Evolutionary conservation across 306 rosid species (phyloP).

Genomic region (Castanospermum australe): DNA sequence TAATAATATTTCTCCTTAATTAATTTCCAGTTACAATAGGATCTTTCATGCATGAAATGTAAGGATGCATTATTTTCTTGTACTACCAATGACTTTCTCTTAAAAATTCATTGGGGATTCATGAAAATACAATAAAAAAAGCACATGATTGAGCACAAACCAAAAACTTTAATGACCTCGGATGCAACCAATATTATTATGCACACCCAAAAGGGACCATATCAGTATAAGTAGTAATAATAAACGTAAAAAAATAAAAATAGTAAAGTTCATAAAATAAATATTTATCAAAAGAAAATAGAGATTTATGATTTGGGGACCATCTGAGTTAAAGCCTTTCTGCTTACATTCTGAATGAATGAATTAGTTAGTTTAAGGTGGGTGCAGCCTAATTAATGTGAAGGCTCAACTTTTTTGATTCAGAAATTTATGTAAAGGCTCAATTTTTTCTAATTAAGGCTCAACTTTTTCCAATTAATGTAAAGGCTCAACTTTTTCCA

Average conservation of each 20-base stretch:
- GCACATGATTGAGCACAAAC: too few relatives aligned
- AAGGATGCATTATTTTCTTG: too few relatives aligned
- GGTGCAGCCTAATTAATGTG: constrained; percentile 31
- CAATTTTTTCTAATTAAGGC: neutral
- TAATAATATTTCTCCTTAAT: too few relatives aligned
- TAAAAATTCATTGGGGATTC: too few relatives aligned
- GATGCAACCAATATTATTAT: neutral
- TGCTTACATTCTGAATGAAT: constrained; percentile 3
- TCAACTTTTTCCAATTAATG: constrained; percentile 23
- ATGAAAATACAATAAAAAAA: too few relatives aligned
- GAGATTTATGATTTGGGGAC: neutral
- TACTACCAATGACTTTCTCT: too few relatives aligned
- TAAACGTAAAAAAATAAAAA: neutral
- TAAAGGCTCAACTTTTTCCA: constrained; percentile 15
- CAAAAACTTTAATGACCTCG: neutral
- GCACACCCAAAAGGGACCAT: neutral
- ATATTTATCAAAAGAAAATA: neutral
- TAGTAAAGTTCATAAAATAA: neutral
- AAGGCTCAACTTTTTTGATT: constrained; percentile 6
- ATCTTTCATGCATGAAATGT: too few relatives aligned
- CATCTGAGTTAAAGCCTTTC: neutral
- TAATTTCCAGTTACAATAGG: too few relatives aligned
- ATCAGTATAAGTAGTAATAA: neutral
- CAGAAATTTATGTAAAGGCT: constrained; percentile 25
- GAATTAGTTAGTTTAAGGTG: constrained; percentile 1